These are phyloP conservation scores for Lineolata rhizophorae DNA, from an alignment of 495 filamentous ascomycete species.

Conservation along the genomic window DNA sequence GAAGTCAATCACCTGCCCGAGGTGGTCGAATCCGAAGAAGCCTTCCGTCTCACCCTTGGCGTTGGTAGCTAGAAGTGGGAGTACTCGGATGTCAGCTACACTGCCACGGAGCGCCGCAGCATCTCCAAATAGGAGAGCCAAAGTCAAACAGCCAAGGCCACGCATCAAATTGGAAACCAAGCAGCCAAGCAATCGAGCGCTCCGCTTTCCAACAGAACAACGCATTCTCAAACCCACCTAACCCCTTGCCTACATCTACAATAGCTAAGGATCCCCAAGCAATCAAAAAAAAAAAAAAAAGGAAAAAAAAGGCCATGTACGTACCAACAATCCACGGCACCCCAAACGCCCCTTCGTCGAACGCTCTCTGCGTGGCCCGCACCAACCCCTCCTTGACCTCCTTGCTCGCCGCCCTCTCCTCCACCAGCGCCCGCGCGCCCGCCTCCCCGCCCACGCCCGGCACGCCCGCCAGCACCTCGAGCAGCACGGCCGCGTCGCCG, in stretches of 20 bases:
- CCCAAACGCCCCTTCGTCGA: slow-evolving; percentile 44
- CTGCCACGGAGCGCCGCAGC: no score
- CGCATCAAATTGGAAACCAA: neutral
- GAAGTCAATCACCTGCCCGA: slow-evolving; percentile 40
- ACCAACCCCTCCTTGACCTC: slow-evolving; percentile 31
- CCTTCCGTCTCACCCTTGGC: slow-evolving; percentile 32
- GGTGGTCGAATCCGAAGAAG: slow-evolving; percentile 51
- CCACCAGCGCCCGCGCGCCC: no score
- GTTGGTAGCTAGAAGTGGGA: slow-evolving; percentile 29
- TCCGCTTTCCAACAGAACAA: no score
- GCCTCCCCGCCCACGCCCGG: slow-evolving; percentile 15
- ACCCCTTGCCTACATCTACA: no score
- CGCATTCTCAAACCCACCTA: no score
- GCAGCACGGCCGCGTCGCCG: slow-evolving; percentile 26
- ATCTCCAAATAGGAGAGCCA: no score
- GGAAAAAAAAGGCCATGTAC: no score
- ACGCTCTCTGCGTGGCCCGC: slow-evolving; percentile 33
- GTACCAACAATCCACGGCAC: slow-evolving; percentile 48
- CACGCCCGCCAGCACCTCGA: slow-evolving; percentile 22
- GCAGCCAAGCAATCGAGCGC: neutral
- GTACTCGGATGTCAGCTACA: slow-evolving; percentile 3
- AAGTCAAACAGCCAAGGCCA: neutral
- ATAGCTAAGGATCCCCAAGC: no score
- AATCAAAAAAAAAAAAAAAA: no score
- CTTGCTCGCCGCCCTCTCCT: no score